Conservation (phyloP, 2,329 filamentous ascomycete genomes). For the Achaetomium macrosporum region DNA sequence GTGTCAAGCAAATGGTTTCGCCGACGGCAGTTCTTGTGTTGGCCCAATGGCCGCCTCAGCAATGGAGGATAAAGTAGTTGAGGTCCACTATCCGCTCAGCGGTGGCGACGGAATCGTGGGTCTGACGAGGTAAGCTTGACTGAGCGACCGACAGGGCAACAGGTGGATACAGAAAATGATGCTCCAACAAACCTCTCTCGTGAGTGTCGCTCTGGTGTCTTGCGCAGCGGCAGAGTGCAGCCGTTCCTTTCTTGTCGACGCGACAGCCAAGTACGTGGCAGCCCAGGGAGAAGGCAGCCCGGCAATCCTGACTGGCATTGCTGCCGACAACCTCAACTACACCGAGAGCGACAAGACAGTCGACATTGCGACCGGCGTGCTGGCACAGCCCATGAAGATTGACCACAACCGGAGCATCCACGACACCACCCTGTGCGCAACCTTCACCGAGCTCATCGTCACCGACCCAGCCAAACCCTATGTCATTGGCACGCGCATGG, state of each 20-base stretch:
- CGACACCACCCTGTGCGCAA: slow-evolving; percentile 24
- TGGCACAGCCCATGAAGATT: slow-evolving; percentile 21
- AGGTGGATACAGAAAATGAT: slow-evolving; percentile 4
- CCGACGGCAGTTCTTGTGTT: too few species aligned
- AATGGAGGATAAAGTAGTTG: too few species aligned
- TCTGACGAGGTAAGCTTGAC: too few species aligned
- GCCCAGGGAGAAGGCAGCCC: slow-evolving; percentile 15
- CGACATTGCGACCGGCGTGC: slow-evolving; percentile 14
- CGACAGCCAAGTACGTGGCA: slow-evolving; percentile 14
- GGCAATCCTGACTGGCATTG: slow-evolving; percentile 11
- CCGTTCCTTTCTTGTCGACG: slow-evolving; percentile 11
- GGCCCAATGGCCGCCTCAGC: too few species aligned
- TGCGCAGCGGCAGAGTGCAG: slow-evolving; percentile 11
- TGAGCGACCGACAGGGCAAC: too few species aligned
- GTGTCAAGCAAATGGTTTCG: too few species aligned
- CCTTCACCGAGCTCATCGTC: slow-evolving; percentile 25
- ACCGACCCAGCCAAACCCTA: slow-evolving; percentile 26
- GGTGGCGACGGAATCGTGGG: background rate
- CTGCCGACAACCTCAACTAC: slow-evolving; percentile 17
- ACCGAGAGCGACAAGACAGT: slow-evolving; percentile 20
- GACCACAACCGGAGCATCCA: slow-evolving; percentile 22
- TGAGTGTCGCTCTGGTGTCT: background rate
- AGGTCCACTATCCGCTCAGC: too few species aligned
- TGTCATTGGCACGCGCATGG: slow-evolving; percentile 34
- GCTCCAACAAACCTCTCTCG: background rate